Evolutionary conservation across 139 green algal genomes (phyloP), one percentile per base, ranked within the genome.

Genomic region (Chlorella sp.): DNA sequence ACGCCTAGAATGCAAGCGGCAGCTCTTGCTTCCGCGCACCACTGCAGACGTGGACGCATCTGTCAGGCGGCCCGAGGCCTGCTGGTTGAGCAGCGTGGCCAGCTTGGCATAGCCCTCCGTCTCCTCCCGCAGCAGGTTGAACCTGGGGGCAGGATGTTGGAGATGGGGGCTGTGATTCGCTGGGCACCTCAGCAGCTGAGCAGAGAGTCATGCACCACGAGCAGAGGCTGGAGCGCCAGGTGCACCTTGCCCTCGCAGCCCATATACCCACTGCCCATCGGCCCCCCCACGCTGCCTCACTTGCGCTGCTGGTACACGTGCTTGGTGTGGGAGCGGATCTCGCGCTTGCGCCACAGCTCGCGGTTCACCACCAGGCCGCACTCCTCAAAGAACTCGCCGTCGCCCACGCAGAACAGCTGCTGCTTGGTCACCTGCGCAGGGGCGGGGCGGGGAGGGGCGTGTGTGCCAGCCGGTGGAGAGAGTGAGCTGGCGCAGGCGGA

Each of bases 21-120:
- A 34, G 36, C 38, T 7, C 69, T 26, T 23, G 23, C 23, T 25
- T 0, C 20, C 9, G 38, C 69, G 20, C 72, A 88, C 83, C 63
- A 83, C 64, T 16, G 67, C 74, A 4, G 32, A 32, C 23, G 88
- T 30, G 28, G 63, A 65, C 38, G 68, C 67, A 4, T 41, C 25
- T 21, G 55, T 74, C 13, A 93, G 67, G 23, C 73, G 72, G 34
- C 74, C 87, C 51, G 78, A 28, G 11, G 70, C 79, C 23, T 23
- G 69, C 47, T 88, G 83, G 72, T 94, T 90, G 38, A 96, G 85
- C 32, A 86, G 78, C 1, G 87, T 88, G 41, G 97, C 62, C 83
- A 98, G 90, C 89, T 98, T 98, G 81, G 93, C 89, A 73, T 96
- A 98, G 32, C 96, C 96, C 88, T 98, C 96, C 47, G 85, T 95